Evolutionary conservation across 225 moss, liverwort and hornwort genomes (phyloP).

Genomic region (Neckera pumila): DNA sequence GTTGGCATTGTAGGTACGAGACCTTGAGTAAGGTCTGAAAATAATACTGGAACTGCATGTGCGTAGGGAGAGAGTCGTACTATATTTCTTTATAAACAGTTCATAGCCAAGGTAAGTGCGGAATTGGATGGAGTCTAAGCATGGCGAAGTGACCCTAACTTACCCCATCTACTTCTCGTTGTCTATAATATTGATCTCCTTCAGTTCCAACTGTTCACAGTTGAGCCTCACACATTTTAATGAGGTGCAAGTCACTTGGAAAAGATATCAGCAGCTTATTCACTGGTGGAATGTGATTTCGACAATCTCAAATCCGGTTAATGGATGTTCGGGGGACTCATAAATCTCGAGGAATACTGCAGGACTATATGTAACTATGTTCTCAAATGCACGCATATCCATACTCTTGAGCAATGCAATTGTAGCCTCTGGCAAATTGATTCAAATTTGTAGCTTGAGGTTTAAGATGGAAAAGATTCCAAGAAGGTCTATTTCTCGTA

Average conservation of each 20-base stretch:
- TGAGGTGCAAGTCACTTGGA: neutral
- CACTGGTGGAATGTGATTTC: neutral
- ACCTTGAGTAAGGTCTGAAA: neutral
- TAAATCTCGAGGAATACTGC: neutral
- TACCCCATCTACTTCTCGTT: neutral
- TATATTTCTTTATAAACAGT: conserved; percentile 5
- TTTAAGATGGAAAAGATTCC: neutral
- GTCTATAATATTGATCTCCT: neutral
- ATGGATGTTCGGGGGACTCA: neutral
- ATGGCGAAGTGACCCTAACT: neutral
- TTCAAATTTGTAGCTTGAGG: neutral
- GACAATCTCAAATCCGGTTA: neutral
- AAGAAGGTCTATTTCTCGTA: neutral
- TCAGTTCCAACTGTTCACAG: neutral
- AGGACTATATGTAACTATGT: neutral
- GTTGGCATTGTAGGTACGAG: neutral
- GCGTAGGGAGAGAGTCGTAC: conserved; percentile 31
- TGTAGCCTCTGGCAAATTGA: neutral
- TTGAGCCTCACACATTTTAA: neutral
- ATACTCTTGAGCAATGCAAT: neutral
- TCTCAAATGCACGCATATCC: neutral
- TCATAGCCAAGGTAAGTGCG: conserved; percentile 39
- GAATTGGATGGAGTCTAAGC: conserved; percentile 3
- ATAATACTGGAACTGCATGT: neutral
- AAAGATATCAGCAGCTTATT: neutral